Conservation (phyloP, 768 basidiomycete genomes). For the Mycena galopus region DNA sequence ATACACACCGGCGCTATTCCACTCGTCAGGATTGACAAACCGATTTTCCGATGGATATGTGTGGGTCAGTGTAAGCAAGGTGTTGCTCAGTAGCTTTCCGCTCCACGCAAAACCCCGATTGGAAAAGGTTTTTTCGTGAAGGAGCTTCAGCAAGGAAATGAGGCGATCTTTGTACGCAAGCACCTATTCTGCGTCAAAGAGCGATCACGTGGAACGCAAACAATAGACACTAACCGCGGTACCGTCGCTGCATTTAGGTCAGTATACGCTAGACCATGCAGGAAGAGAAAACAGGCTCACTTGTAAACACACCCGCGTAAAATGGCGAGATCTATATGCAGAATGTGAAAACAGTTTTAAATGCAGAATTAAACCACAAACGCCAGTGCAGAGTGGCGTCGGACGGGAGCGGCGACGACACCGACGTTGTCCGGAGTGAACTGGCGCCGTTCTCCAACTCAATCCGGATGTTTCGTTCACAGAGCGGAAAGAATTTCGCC, state of each 20-base stretch:
- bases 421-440: slow-evolving; percentile 77
- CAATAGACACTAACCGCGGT: slow-evolving; percentile 59
- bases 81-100: slow-evolving; percentile 80
- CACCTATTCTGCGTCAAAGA: slow-evolving; percentile 54
- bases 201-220: background rate
- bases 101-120: slow-evolving; percentile 89
- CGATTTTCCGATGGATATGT: slow-evolving; percentile 86
- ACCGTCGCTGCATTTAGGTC: slow-evolving; percentile 61
- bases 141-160: slow-evolving; percentile 68
- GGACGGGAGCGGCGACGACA: slow-evolving; percentile 76
- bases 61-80: slow-evolving; percentile 81
- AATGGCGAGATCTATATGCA: slow-evolving; percentile 72
- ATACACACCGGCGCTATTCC: slow-evolving; percentile 74
- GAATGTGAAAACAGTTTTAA: slow-evolving; percentile 19
- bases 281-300: slow-evolving; percentile 55
- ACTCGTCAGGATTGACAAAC: slow-evolving; percentile 84
- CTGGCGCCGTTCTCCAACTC: slow-evolving; percentile 92
- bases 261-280: slow-evolving; percentile 9
- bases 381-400: slow-evolving; percentile 93
- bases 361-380: slow-evolving; percentile 49
- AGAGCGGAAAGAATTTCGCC: slow-evolving; percentile 83
- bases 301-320: slow-evolving; percentile 85
- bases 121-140: slow-evolving; percentile 79
- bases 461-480: slow-evolving; percentile 72
- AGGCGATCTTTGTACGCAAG: slow-evolving; percentile 74